Base-by-base conservation (phyloP, 306 rosid species). In the Malus domestica region DNA sequence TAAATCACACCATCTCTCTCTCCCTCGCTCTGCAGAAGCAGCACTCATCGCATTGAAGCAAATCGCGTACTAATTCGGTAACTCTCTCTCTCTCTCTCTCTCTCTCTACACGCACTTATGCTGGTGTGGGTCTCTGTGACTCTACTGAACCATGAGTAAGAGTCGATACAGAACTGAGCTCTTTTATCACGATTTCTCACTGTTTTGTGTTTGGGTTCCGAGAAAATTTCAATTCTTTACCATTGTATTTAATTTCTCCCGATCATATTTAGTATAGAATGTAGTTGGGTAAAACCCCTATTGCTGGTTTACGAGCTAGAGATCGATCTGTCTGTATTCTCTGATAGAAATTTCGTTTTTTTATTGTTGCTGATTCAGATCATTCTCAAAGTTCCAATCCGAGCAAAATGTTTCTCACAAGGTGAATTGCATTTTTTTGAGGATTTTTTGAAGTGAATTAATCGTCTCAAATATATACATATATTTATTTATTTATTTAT, bases 361-460 rank as follows among this genome's bases (percentile, higher is more conserved):
- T 58, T 30, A 10, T 32, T 54, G 18, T 9, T 20, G 19, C 27
- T 63, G 72, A 14, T 65, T 62, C 78, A 74, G 78, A 44, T 74
- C 70, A 80, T 40, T 80, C 71, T 74, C 32, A 19, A 65, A 68
- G 76, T 74, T 76, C 73, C 45, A 75, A 65, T 81, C 81, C 25
- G 75, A 38, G 67, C 54, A 85, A 77, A 44, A 91, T 93, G 98
- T 93, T 93, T 85, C 98, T 93, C 67, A 93, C 97, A 15, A 93
- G 98, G 98, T 93, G 23, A 84, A 59, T 61, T 78, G 16, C 45
- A 69, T 69, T 78, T 46, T 46, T 40, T 71, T 38, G 61, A 68
- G 67, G 42, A 42, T 14, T 64, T 67, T 54, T 71, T 10, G 45
- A 14, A 15, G 59, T 10, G 22, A 16, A 58, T 64, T 16, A 35